A percentile compares a stretch with the other conserved stretches of the same genome.
These are phyloP conservation scores for Candolleomyces aberdarensis DNA, from an alignment of 768 basidiomycete genomes.

Conservation along the genomic window DNA sequence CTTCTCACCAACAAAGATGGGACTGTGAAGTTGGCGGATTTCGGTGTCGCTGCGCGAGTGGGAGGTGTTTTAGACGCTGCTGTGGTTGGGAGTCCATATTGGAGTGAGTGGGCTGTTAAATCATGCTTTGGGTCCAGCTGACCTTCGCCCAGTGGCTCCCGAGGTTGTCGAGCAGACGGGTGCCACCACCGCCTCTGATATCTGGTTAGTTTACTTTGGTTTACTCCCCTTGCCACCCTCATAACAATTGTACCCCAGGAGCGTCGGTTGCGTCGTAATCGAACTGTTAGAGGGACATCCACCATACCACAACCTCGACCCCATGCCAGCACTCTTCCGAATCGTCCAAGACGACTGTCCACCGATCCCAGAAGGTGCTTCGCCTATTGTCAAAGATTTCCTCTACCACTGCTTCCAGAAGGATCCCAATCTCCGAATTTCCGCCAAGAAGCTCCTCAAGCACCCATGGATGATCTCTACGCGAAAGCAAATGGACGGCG, in stretches of 20 bases:
- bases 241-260: slow-evolving; percentile 37
- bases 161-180: slow-evolving; percentile 99
- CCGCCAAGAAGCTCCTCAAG: slow-evolving; percentile 85
- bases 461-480: slow-evolving; percentile 97
- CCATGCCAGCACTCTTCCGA: slow-evolving; percentile 97
- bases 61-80: slow-evolving; percentile 80
- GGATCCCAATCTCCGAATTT: slow-evolving; percentile 90
- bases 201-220: slow-evolving; percentile 49
- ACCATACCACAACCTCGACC: slow-evolving; percentile 92
- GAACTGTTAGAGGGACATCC: slow-evolving; percentile 91
- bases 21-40: slow-evolving; percentile 97
- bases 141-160: slow-evolving; percentile 73
- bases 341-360: slow-evolving; percentile 99
- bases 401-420: slow-evolving; percentile 98
- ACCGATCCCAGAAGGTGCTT: slow-evolving; percentile 93
- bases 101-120: slow-evolving; percentile 62
- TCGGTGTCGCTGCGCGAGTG: slow-evolving; percentile 87
- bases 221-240: not conserved
- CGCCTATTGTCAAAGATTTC: slow-evolving; percentile 95
- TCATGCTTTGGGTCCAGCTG: slow-evolving; percentile 7
- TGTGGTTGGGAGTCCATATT: slow-evolving; percentile 97
- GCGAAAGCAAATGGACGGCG: slow-evolving; percentile 63
- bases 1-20: slow-evolving; percentile 99
- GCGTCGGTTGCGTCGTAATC: slow-evolving; percentile 96
- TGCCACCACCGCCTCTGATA: slow-evolving; percentile 95